Conservation (phyloP, 2,329 filamentous ascomycete genomes). For the Aureobasidium sp. region DNA sequence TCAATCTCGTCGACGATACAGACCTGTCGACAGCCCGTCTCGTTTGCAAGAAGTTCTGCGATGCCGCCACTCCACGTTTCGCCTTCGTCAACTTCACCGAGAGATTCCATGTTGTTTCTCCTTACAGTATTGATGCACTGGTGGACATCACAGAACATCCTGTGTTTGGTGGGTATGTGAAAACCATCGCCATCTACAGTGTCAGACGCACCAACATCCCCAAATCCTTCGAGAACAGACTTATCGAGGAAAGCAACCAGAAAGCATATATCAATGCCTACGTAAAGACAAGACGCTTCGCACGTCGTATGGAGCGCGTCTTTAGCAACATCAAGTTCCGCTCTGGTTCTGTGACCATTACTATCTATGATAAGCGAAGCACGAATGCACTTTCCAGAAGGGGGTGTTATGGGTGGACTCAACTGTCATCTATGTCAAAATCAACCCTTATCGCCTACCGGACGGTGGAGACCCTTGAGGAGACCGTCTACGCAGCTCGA, state of each 20-base stretch:
- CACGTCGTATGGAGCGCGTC: background rate
- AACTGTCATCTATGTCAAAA: too few species aligned
- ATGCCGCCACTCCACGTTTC: background rate
- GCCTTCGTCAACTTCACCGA: background rate
- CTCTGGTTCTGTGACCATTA: background rate
- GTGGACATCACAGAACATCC: slow-evolving; percentile 8
- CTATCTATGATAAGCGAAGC: background rate
- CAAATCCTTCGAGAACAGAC: too few species aligned
- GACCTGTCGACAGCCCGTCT: background rate
- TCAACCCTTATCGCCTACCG: background rate
- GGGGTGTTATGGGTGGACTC: background rate
- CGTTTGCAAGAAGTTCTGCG: background rate
- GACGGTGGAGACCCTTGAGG: background rate
- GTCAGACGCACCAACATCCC: background rate
- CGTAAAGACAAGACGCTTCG: background rate
- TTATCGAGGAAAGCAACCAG: background rate
- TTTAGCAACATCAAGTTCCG: background rate
- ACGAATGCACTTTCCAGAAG: background rate
- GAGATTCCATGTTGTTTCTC: background rate
- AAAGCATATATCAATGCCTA: background rate
- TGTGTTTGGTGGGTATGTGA: background rate
- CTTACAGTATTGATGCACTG: background rate
- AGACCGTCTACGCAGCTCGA: background rate
- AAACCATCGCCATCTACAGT: background rate
- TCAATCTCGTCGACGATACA: background rate